phyloP scores from a whole-genome alignment of 768 basidiomycete genomes.

The Serendipita sp. region DNA sequence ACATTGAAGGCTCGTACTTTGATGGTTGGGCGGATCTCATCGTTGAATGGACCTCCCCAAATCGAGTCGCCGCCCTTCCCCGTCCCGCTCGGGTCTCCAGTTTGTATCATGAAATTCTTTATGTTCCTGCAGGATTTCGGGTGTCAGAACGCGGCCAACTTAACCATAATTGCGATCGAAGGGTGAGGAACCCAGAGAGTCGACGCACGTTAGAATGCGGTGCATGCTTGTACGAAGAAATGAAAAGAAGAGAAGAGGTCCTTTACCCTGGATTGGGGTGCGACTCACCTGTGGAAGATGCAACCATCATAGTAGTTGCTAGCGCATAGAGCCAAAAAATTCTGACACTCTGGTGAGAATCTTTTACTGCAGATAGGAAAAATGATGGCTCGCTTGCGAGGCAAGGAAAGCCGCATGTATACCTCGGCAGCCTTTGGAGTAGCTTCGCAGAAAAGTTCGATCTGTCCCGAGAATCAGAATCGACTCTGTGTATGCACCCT shows the following conservation, averaged over 20 bases:
- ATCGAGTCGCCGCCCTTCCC: slow-evolving; percentile 96
- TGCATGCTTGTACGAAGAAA: background rate
- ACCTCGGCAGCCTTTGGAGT: slow-evolving; percentile 93
- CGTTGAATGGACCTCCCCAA: slow-evolving; percentile 83
- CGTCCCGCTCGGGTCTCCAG: slow-evolving; percentile 74
- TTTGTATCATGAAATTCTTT: slow-evolving; percentile 91
- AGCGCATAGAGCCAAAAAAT: slow-evolving; percentile 89
- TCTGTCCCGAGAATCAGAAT: slow-evolving; percentile 29
- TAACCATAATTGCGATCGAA: background rate
- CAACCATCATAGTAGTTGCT: slow-evolving; percentile 73
- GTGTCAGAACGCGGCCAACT: background rate
- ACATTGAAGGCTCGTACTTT: slow-evolving; percentile 41
- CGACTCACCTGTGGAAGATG: slow-evolving; percentile 51
- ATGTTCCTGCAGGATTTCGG: slow-evolving; percentile 44
- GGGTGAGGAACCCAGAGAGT: background rate
- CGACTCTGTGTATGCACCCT: background rate
- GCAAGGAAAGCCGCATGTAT: slow-evolving; percentile 7
- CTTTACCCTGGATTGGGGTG: background rate
- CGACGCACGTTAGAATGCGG: background rate
- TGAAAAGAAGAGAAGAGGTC: background rate
- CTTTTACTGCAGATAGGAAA: background rate
- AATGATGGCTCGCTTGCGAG: background rate
- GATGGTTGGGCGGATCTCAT: slow-evolving; percentile 86
- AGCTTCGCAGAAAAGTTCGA: slow-evolving; percentile 95
- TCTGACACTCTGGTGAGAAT: slow-evolving; percentile 31